A percentile compares a stretch with the other conserved stretches of the same genome.
phyloP scores from a whole-genome alignment of 805 yeast species.

The Henningerozyma blattae region DNA sequence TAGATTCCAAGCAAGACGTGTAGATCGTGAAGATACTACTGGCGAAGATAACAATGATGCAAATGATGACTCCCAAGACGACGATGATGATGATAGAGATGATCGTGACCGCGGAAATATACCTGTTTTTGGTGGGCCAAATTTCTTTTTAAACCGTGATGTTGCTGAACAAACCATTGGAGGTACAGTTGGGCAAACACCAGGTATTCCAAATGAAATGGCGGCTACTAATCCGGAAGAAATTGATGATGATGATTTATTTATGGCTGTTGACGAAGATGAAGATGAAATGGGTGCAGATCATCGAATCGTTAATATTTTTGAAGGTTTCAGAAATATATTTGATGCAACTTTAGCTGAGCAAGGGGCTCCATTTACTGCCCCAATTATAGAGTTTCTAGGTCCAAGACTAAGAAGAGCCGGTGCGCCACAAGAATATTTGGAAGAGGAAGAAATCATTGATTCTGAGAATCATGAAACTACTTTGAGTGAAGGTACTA shows the following conservation, averaged over 20 bases:
- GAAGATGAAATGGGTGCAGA: conserved; percentile 7
- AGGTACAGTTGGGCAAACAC: neutral
- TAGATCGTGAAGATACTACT: conserved; percentile 7
- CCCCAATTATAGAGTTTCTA: conserved; percentile 7
- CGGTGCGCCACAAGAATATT: neutral
- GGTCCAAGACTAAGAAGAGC: conserved; percentile 4
- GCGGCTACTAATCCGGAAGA: neutral
- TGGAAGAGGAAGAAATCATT: conserved; percentile 14
- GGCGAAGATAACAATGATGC: conserved; percentile 13
- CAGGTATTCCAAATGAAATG: neutral
- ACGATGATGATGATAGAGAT: neutral
- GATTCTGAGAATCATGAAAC: conserved; percentile 9
- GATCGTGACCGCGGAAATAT: too few species aligned
- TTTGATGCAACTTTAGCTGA: neutral
- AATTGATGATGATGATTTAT: neutral
- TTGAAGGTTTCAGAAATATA: neutral
- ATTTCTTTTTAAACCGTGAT: neutral
- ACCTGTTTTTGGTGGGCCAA: too few species aligned
- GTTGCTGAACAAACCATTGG: neutral
- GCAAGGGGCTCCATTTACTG: conserved; percentile 2
- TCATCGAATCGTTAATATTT: conserved; percentile 6
- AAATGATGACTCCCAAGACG: conserved; percentile 5
- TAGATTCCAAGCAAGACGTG: conserved; percentile 10
- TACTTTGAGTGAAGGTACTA: neutral
- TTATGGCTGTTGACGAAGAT: conserved; percentile 1